phyloP scores from a whole-genome alignment of 176 grass and related monocot genomes.

The Juncus inflexus region DNA sequence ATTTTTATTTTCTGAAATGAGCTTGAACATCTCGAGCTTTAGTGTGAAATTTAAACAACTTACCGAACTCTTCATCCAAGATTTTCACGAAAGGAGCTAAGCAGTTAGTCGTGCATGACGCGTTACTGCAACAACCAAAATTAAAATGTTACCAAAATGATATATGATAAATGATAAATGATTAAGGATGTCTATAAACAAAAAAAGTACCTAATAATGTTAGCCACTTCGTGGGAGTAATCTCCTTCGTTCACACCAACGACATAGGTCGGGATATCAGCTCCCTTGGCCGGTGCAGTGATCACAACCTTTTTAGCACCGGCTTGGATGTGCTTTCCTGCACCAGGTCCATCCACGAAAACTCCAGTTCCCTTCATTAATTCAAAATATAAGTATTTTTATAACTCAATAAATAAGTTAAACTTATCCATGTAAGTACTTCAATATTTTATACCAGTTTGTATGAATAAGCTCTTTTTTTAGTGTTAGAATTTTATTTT shows the following conservation, averaged over 20 bases:
- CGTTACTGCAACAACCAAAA: conserved; percentile 56
- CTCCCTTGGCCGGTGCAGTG: conserved; percentile 94
- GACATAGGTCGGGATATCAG: conserved; percentile 94
- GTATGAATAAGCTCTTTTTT: not conserved
- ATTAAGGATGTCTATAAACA: not conserved
- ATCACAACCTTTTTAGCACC: conserved; percentile 98
- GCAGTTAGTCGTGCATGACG: conserved; percentile 98
- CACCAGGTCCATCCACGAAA: conserved; percentile 90
- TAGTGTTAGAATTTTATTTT: not conserved
- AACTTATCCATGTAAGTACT: too few relatives aligned
- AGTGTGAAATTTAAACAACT: conserved; percentile 11
- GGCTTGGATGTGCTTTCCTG: conserved; percentile 96
- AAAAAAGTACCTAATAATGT: conserved; percentile 66
- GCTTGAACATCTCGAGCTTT: not conserved
- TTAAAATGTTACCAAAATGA: not conserved
- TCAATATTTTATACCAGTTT: too few relatives aligned
- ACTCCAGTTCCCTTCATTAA: conserved; percentile 93
- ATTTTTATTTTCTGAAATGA: not conserved
- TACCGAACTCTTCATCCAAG: conserved; percentile 89
- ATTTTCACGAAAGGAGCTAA: conserved; percentile 95
- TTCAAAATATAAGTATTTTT: not conserved
- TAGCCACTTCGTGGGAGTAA: conserved; percentile 64
- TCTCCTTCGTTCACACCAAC: conserved; percentile 92
- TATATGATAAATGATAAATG: not conserved
- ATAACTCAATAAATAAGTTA: not conserved